Conservation (phyloP, 1,284 basidiomycete species). For the Flammula alnicola region DNA sequence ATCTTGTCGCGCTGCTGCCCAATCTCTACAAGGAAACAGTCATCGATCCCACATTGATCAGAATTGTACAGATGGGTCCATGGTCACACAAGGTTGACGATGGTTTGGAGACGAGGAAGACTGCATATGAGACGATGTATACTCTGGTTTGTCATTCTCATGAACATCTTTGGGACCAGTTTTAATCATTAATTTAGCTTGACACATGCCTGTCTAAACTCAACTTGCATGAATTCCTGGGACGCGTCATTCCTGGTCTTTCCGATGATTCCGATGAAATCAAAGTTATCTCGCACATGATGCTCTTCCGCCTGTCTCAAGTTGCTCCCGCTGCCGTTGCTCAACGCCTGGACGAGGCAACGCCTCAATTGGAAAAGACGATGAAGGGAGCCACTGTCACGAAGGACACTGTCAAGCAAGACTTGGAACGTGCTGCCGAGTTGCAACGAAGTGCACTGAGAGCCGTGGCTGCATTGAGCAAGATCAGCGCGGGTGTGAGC, state of each 20-base stretch:
- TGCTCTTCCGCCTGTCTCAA: constrained; percentile 89
- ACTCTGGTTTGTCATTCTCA: constrained; percentile 68
- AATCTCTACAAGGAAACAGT: constrained; percentile 86
- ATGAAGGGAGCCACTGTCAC: constrained; percentile 92
- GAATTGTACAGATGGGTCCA: constrained; percentile 97
- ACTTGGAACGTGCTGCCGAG: constrained; percentile 92
- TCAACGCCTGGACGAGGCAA: constrained; percentile 85
- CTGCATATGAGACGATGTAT: constrained; percentile 97
- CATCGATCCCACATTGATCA: constrained; percentile 82
- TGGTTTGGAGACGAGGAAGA: constrained; percentile 92
- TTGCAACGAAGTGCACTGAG: constrained; percentile 88
- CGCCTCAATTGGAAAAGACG: constrained; percentile 81
- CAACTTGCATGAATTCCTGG: constrained; percentile 85
- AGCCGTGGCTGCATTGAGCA: constrained; percentile 85
- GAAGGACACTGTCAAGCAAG: constrained; percentile 97
- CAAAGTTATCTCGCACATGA: constrained; percentile 96
- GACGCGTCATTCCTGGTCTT: constrained; percentile 83
- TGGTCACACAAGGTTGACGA: constrained; percentile 97
- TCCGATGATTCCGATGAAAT: constrained; percentile 94
- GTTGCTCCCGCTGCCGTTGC: constrained; percentile 82
- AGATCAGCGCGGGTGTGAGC: constrained; percentile 65
- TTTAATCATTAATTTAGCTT: constrained; percentile 51
- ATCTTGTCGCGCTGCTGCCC: constrained; percentile 79
- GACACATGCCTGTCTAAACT: constrained; percentile 89
- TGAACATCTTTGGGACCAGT: not conserved